These are phyloP conservation scores for Calycina herbarum DNA, from an alignment of 2,329 filamentous ascomycete genomes.

Conservation along the genomic window DNA sequence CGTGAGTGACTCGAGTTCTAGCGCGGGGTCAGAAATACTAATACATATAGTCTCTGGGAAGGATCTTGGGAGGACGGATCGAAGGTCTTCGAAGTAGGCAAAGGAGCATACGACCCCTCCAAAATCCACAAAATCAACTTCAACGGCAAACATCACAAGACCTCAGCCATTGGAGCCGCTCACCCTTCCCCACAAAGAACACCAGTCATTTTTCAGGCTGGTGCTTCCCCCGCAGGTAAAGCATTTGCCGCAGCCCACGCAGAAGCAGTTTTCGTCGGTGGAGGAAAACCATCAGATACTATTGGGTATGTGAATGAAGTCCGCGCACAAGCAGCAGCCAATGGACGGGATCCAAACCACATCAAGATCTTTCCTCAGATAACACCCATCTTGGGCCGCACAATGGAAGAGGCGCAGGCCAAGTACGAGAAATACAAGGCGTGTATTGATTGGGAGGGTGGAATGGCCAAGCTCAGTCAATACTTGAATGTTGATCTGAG, in stretches of 20 bases:
- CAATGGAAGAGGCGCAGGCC: conserved; percentile 62
- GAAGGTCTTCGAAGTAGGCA: conserved; percentile 55
- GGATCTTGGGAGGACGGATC: conserved; percentile 69
- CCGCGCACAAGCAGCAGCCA: conserved; percentile 51
- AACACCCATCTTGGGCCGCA: conserved; percentile 63
- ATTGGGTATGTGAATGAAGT: conserved; percentile 62
- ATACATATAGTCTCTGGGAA: conserved; percentile 56
- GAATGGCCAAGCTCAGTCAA: conserved; percentile 64
- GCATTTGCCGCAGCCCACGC: conserved; percentile 67
- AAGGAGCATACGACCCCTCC: conserved; percentile 56
- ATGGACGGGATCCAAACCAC: conserved; percentile 55
- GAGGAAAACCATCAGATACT: conserved; percentile 60
- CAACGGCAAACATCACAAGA: conserved; percentile 58
- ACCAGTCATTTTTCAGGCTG: conserved; percentile 67
- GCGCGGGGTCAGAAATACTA: background rate
- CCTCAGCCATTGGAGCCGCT: conserved; percentile 55
- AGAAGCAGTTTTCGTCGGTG: conserved; percentile 68
- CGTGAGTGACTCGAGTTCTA: background rate
- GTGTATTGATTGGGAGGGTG: conserved; percentile 63
- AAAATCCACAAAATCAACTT: conserved; percentile 57
- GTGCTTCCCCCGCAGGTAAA: conserved; percentile 65
- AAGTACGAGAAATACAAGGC: conserved; percentile 63
- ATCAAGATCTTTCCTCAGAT: conserved; percentile 69
- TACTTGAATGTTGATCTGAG: conserved; percentile 61
- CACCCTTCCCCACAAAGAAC: conserved; percentile 67